These are phyloP conservation scores for Stachybotrys echinatus DNA, from an alignment of 2,329 filamentous ascomycete genomes.

Conservation along the genomic window DNA sequence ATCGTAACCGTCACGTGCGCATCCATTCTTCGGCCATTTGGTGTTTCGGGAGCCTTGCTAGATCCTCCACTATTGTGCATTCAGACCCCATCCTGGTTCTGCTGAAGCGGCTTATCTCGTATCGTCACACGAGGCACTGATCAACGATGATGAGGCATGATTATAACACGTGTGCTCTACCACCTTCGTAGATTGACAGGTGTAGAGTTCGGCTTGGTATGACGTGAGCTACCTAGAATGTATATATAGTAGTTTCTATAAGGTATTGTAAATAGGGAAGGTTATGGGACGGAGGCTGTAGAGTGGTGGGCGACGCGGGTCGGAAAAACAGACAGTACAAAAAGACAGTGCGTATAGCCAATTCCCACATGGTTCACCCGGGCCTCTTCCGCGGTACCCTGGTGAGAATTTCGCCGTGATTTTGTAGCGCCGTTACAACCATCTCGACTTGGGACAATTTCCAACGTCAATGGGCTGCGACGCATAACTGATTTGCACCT, in stretches of 20 bases:
- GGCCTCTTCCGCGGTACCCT: slow-evolving; percentile 13
- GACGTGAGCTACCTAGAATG: no score
- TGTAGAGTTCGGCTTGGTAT: no score
- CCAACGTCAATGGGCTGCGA: slow-evolving; percentile 16
- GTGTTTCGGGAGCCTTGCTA: not conserved
- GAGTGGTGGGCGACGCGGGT: no score
- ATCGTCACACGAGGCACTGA: not conserved
- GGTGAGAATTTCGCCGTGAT: slow-evolving; percentile 20
- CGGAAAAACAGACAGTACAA: no score
- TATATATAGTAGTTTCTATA: no score
- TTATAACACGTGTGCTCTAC: no score
- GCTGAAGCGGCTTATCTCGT: not conserved
- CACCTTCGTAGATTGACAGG: no score
- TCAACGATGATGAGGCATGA: not conserved
- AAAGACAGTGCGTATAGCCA: slow-evolving; percentile 8
- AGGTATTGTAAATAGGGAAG: no score
- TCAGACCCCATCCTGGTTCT: not conserved
- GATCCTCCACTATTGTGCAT: not conserved
- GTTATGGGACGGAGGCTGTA: no score
- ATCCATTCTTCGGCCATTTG: not conserved
- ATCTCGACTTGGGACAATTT: slow-evolving; percentile 14
- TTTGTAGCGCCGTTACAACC: slow-evolving; percentile 17
- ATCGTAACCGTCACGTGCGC: not conserved
- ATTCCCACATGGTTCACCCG: slow-evolving; percentile 6
- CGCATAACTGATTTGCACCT: not conserved